Base-by-base conservation (phyloP, 441 rosid species). In the Brassica hybrid region DNA sequence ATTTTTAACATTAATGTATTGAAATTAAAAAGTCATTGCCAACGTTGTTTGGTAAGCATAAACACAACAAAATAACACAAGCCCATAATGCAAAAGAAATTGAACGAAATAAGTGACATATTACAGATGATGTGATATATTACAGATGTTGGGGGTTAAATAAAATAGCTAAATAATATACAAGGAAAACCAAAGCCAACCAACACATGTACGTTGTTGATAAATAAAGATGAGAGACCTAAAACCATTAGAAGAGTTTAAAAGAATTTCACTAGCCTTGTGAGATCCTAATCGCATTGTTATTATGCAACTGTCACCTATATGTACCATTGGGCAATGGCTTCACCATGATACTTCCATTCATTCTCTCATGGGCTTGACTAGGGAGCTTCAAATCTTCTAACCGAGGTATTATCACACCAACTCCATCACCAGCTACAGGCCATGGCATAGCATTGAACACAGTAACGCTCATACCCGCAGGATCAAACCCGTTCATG, bases 401-500 rank as follows among this genome's bases (percentile, higher is more conserved):
- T 6, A 63, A 66, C 45, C 34, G 83, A 67, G 81, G 73, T 50
- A 77, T 67, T 8, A 76, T 6, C 1, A 17, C 73, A 72, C 78
- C 74, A 14, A 71, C 62, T 73, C 81, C 82, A 57, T 72, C 83
- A 73, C 78, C 80, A 6, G 76, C 59, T 50, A 36, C 80, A 70
- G 84, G 64, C 61, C 74, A 78, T 32, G 69, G 56, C 63, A 74
- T 71, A 54, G 70, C 76, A 71, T 65, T 74, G 71, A 72, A 79
- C 59, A 69, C 80, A 8, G 70, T 59, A 64, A 76, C 34, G 50
- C 61, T 70, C 65, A 74, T 69, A 27, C 84, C 77, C 57, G 64
- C 19, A 58, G 48, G 66, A 61, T 79, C 76, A 79, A 73, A 83
- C 43, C 78, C 79, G 61, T 83, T 81, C 74, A 76, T 57, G 81